Base-by-base conservation (phyloP, 768 basidiomycete genomes). In the Kwoniella dejecticola region DNA sequence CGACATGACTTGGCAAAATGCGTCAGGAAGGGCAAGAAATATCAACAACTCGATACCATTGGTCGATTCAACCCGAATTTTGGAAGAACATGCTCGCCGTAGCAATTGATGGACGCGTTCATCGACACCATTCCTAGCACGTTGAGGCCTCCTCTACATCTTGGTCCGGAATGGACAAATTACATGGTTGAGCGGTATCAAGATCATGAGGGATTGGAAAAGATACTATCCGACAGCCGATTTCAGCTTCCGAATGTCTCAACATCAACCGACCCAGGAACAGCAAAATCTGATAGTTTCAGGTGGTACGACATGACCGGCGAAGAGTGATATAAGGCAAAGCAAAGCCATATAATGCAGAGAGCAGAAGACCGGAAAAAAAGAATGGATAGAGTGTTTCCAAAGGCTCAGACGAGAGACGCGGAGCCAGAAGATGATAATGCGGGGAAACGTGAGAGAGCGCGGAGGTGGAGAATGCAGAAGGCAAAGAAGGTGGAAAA, bases 1-100 rank as follows among this genome's bases (percentile, higher is more conserved):
- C 24, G 60, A 4, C 13, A 30, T 3, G 64, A 66, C 27, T 27
- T 61, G 2, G 64, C 64, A 3, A 30, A 62, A 6, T 66, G 60
- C 41, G 48, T 66, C 12, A 52, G 41, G 23, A 52, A 57, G 15
- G 63, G 63, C n/a, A 30, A 38, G 30, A 40, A 17, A 30, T 60
- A 63, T 24, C 47, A 52, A 6, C 10, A 41, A 27, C 54, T 62
- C 0, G 17, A 56, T n/a, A n/a, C 15, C 7, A 27, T 50, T 31
- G 48, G 29, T 17, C 21, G 30, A n/a, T 50, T 31, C n/a, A 24
- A 50, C 21, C 48, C 23, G 19, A 26, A 24, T 23, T 47, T 24
- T 24, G 46, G 12, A 13, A 24, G 12, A 31, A 31, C 21, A 11
- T 31, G 48, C 23, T 31, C 13, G 29, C 30, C 12, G 21, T 30